phyloP scores from a whole-genome alignment of 2,329 filamentous ascomycete species.

The Fusarium napiforme region DNA sequence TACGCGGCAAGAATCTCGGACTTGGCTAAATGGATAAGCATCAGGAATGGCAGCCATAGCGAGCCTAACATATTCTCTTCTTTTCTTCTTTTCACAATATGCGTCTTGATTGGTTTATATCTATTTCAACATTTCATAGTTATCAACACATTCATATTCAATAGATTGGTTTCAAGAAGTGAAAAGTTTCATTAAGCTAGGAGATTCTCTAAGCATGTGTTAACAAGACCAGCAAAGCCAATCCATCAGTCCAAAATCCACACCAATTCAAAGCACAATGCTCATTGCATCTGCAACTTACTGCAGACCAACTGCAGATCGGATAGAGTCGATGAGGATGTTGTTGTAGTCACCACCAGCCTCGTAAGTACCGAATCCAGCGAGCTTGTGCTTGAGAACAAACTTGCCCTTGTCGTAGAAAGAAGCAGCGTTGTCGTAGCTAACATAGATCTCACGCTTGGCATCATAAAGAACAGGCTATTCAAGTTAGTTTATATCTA shows the following conservation, averaged over 20 bases:
- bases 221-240: not conserved
- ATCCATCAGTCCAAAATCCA: not conserved
- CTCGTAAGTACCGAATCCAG: constrained; percentile 33
- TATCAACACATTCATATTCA: not conserved
- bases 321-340: constrained; percentile 35
- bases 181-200: not conserved
- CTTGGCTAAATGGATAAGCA: too few relatives aligned
- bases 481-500: not conserved
- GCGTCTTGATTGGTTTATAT: not conserved
- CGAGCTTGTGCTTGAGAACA: constrained; percentile 19
- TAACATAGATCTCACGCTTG: constrained; percentile 33
- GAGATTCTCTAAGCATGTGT: not conserved
- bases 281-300: not conserved
- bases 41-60: fast-evolving
- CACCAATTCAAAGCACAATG: not conserved
- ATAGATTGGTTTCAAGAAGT: not conserved
- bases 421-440: constrained; percentile 31
- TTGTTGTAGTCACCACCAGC: constrained; percentile 39
- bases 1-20: too few relatives aligned
- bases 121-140: fast-evolving
- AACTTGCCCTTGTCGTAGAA: constrained; percentile 33
- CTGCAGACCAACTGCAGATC: constrained; percentile 17
- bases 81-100: fast-evolving
- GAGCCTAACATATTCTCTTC: fast-evolving
- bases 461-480: constrained; percentile 30